phyloP scores from a whole-genome alignment of 257 asterid genomes.

The Cruciata laevipes region DNA sequence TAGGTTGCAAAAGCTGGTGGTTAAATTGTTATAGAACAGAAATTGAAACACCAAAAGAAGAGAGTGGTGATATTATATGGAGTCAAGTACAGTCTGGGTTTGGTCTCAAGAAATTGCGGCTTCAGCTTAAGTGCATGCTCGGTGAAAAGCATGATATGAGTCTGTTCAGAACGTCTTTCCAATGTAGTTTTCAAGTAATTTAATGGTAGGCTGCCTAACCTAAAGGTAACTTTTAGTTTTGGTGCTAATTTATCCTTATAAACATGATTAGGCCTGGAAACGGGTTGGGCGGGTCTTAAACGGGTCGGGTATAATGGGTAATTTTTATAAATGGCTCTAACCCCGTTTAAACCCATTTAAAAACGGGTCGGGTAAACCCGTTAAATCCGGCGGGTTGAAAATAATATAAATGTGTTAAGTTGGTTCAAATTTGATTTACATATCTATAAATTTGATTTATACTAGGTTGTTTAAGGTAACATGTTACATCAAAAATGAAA shows the following conservation, averaged over 20 bases:
- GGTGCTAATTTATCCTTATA: not conserved
- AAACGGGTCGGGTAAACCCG: too few species aligned
- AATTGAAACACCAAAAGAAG: constrained; percentile 7
- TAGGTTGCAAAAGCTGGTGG: not conserved
- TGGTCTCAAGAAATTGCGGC: constrained; percentile 40
- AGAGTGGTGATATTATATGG: constrained; percentile 7
- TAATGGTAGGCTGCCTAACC: constrained; percentile 1
- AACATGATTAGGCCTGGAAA: too few species aligned
- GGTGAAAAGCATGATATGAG: not conserved
- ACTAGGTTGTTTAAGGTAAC: too few species aligned
- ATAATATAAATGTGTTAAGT: too few species aligned
- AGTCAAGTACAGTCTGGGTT: constrained; percentile 21
- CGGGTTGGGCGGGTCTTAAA: too few species aligned
- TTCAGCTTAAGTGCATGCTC: not conserved
- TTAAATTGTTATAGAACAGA: not conserved
- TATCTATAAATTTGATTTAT: too few species aligned
- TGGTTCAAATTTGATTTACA: too few species aligned
- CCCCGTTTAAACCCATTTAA: too few species aligned
- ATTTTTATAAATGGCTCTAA: too few species aligned
- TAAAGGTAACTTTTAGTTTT: constrained; percentile 1
- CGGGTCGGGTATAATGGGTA: too few species aligned
- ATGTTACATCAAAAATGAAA: too few species aligned
- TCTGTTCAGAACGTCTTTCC: not conserved
- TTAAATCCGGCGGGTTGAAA: too few species aligned
- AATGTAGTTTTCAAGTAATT: constrained; percentile 2